These are phyloP conservation scores for Phytophthora citrophthora DNA, from an alignment of 352 stramenopile species.

Conservation along the genomic window DNA sequence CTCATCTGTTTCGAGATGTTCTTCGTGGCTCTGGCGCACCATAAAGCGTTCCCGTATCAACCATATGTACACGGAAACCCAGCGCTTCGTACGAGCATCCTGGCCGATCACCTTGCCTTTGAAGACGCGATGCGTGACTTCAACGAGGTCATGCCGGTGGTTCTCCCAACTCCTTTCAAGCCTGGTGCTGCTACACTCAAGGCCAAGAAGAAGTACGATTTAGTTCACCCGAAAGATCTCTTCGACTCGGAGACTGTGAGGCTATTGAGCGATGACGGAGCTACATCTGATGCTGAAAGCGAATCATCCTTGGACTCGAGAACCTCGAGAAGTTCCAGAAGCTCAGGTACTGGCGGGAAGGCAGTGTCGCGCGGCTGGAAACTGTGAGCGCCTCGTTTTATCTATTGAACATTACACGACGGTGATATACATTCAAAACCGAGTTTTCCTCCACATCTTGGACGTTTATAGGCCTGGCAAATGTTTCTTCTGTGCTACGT, in stretches of 20 bases:
- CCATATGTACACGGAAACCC: constrained; percentile 71
- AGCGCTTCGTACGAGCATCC: constrained; percentile 70
- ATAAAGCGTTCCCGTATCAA: constrained; percentile 95
- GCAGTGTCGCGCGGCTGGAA: constrained; percentile 67
- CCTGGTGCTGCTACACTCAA: constrained; percentile 68
- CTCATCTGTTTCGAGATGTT: constrained; percentile 99
- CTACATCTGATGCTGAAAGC: constrained; percentile 30
- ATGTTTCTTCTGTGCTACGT: constrained; percentile 14
- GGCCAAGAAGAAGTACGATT: constrained; percentile 55
- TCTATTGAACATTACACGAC: constrained; percentile 41
- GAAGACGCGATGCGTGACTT: constrained; percentile 95
- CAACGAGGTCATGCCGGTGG: constrained; percentile 90
- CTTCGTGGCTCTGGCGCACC: constrained; percentile 96
- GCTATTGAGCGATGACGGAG: constrained; percentile 54
- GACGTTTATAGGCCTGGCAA: constrained; percentile 22
- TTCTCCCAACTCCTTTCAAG: constrained; percentile 83
- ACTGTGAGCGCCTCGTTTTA: constrained; percentile 29
- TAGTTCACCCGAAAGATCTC: constrained; percentile 44
- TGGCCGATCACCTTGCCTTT: constrained; percentile 94
- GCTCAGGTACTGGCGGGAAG: constrained; percentile 15
- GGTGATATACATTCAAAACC: constrained; percentile 34
- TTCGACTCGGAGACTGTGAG: constrained; percentile 50
- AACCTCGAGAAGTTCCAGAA: constrained; percentile 23
- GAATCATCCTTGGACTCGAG: constrained; percentile 32
- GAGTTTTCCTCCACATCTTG: constrained; percentile 12